Conservation (phyloP, 768 basidiomycete genomes). For the Coprinopsis marcescibilis region DNA sequence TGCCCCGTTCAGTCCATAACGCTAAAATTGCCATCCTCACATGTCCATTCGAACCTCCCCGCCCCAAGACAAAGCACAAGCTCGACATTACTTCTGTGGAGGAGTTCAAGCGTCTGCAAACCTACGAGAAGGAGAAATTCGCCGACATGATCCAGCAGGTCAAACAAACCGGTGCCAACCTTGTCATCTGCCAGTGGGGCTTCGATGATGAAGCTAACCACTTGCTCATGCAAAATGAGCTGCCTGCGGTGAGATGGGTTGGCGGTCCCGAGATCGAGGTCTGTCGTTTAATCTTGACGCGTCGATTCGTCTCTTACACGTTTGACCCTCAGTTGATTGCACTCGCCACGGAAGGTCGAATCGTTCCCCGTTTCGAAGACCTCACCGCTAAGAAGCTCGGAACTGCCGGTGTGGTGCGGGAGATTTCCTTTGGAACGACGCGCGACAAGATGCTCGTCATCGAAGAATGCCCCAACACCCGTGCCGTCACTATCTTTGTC, state of each 20-base stretch:
- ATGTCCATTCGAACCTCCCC: slow-evolving; percentile 97
- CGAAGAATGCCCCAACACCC: slow-evolving; percentile 95
- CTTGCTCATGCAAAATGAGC: slow-evolving; percentile 92
- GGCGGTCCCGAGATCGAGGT: slow-evolving; percentile 99
- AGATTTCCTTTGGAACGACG: slow-evolving; percentile 95
- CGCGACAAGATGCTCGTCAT: slow-evolving; percentile 99
- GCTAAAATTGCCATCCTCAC: slow-evolving; percentile 95
- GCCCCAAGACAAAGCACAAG: slow-evolving; percentile 99
- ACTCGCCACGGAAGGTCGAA: slow-evolving; percentile 96
- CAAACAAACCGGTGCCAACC: slow-evolving; percentile 93
- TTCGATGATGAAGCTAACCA: slow-evolving; percentile 99
- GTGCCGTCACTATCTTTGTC: slow-evolving; percentile 96
- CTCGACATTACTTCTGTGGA: slow-evolving; percentile 95
- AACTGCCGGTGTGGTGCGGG: slow-evolving; percentile 87
- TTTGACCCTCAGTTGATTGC: slow-evolving; percentile 71
- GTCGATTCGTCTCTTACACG: neutral
- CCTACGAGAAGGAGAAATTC: slow-evolving; percentile 96
- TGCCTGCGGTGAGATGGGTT: slow-evolving; percentile 98
- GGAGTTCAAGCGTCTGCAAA: slow-evolving; percentile 90
- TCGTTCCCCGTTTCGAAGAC: slow-evolving; percentile 98
- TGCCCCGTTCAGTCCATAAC: slow-evolving; percentile 85
- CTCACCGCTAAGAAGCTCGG: slow-evolving; percentile 88
- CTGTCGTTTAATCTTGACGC: slow-evolving; percentile 2
- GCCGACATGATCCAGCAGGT: slow-evolving; percentile 94
- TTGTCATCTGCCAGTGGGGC: slow-evolving; percentile 99